phyloP scores from a whole-genome alignment of 2,329 filamentous ascomycete genomes.

The Arthrinium phaeospermum region DNA sequence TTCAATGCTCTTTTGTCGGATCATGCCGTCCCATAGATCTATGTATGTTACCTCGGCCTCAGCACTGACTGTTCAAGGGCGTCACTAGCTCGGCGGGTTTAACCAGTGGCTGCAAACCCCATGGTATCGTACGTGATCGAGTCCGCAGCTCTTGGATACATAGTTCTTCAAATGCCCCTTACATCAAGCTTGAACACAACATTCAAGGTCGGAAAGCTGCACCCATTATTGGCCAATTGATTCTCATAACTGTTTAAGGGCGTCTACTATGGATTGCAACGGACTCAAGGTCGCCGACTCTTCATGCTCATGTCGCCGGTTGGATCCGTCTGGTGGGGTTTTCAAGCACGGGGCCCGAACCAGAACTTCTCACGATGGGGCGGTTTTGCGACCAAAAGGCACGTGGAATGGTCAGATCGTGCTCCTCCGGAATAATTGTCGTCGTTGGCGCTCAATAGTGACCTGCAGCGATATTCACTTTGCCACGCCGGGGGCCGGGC shows the following conservation, averaged over 20 bases:
- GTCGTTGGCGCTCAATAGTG: neutral
- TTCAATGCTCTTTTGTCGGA: neutral
- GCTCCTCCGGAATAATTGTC: neutral
- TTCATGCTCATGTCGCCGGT: neutral
- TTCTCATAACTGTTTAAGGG: neutral
- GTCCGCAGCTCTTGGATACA: neutral
- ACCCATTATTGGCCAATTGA: neutral
- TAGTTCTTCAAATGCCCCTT: neutral
- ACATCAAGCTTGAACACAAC: neutral
- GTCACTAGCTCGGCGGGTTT: neutral
- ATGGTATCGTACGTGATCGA: neutral
- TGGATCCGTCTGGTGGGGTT: neutral
- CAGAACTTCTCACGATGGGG: constrained; percentile 2
- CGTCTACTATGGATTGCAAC: neutral
- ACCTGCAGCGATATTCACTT: neutral
- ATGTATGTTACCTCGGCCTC: neutral
- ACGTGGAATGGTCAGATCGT: neutral
- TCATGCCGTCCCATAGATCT: neutral
- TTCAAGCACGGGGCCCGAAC: neutral
- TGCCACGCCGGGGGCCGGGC: neutral
- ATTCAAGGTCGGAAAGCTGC: neutral
- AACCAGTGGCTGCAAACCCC: neutral
- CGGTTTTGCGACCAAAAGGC: neutral
- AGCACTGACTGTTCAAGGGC: neutral
- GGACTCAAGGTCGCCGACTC: neutral